Conservation (phyloP, 2,329 filamentous ascomycete species). For the Clonostachys rhizophaga region DNA sequence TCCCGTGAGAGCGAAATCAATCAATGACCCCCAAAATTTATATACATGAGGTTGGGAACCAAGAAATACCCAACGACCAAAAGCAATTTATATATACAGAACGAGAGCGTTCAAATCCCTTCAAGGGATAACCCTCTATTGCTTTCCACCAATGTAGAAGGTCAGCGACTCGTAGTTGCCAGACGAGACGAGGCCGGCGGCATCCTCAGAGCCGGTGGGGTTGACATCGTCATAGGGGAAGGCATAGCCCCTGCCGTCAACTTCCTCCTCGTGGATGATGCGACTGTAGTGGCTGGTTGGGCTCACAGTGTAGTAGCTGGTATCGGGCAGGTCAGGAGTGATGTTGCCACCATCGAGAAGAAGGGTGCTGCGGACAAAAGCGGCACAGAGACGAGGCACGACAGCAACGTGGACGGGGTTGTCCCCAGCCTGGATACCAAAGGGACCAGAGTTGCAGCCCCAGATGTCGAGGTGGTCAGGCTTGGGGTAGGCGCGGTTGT, state of each 20-base stretch:
- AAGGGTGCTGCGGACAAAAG: conserved; percentile 41
- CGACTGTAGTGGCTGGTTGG: conserved; percentile 53
- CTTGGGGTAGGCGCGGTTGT: conserved; percentile 35
- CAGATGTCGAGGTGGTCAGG: conserved; percentile 41
- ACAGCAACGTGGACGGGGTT: conserved; percentile 33
- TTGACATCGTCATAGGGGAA: conserved; percentile 68
- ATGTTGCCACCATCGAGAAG: conserved; percentile 38
- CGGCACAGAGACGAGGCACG: conserved; percentile 43
- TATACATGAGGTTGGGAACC: no score
- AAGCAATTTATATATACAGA: no score
- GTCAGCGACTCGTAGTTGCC: conserved; percentile 14
- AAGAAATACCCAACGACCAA: no score
- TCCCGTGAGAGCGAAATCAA: no score
- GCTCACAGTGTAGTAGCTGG: conserved; percentile 36
- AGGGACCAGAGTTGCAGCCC: conserved; percentile 44
- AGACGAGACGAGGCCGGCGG: conserved; percentile 26
- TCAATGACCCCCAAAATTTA: no score
- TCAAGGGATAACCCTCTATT: no score
- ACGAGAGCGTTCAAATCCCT: no score
- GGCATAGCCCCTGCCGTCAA: conserved; percentile 57
- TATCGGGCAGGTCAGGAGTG: conserved; percentile 30
- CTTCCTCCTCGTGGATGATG: conserved; percentile 55
- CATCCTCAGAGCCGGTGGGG: conserved; percentile 48
- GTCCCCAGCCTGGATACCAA: conserved; percentile 26
- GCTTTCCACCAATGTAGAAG: conserved; percentile 16